phyloP scores from a whole-genome alignment of 768 basidiomycete species.

The Candolleomyces eurysporus region DNA sequence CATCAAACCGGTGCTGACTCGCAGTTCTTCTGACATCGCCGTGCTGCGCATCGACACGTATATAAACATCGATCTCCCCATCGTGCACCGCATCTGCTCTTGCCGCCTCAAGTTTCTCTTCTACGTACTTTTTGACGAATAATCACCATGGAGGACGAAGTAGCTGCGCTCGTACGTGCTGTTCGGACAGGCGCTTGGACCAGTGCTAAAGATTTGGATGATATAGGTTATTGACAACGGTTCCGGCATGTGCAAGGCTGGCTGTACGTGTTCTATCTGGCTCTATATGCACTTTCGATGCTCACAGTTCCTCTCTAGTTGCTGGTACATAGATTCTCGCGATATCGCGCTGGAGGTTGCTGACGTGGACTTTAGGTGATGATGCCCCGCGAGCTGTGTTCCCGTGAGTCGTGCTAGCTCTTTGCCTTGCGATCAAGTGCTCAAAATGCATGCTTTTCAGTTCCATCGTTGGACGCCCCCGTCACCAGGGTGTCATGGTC shows the following conservation, averaged over 20 bases:
- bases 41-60: slow-evolving; percentile 8
- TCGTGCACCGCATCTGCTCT: background rate
- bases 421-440: background rate
- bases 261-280: slow-evolving; percentile 60
- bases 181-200: background rate
- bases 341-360: slow-evolving; percentile 9
- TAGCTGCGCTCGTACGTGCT: slow-evolving; percentile 12
- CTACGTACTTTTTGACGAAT: slow-evolving; percentile 1
- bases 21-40: slow-evolving; percentile 1
- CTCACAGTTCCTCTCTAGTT: slow-evolving; percentile 41
- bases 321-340: slow-evolving; percentile 47
- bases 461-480: slow-evolving; percentile 92
- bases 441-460: slow-evolving; percentile 33
- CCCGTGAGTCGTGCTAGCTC: slow-evolving; percentile 60
- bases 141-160: slow-evolving; percentile 13
- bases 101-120: slow-evolving; percentile 5
- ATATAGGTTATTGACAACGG: slow-evolving; percentile 55
- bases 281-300: slow-evolving; percentile 7
- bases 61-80: slow-evolving; percentile 11
- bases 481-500: slow-evolving; percentile 95
- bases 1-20: slow-evolving; percentile 1
- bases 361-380: slow-evolving; percentile 50
- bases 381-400: slow-evolving; percentile 93
- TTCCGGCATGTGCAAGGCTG: slow-evolving; percentile 99
- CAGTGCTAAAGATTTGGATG: background rate